Percentiles rank a stretch among this genome's conserved stretches.
These are phyloP conservation scores for Neurospora sublineolata DNA, from an alignment of 495 filamentous ascomycete species.

Conservation along the genomic window DNA sequence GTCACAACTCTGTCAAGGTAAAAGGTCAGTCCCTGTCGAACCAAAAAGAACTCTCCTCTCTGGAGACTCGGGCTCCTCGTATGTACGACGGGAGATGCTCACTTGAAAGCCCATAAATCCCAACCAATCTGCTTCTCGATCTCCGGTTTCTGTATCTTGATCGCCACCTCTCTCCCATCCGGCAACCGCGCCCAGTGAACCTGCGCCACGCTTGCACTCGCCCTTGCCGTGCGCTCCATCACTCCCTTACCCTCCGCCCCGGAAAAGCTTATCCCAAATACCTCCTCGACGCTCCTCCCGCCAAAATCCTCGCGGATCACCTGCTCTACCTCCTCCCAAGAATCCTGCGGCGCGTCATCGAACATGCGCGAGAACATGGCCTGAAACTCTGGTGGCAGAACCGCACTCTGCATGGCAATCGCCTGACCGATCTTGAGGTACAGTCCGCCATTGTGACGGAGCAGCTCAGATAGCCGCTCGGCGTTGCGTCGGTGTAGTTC, in stretches of 20 bases:
- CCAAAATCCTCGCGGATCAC: conserved; percentile 86
- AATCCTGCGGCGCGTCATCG: conserved; percentile 91
- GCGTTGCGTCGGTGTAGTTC: conserved; percentile 74
- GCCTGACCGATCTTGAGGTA: conserved; percentile 98
- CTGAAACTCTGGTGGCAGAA: conserved; percentile 88
- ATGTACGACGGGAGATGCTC: conserved; percentile 18
- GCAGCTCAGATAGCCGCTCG: conserved; percentile 63
- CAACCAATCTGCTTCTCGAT: conserved; percentile 79
- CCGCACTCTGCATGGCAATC: conserved; percentile 93
- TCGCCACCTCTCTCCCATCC: conserved; percentile 80
- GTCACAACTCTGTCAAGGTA: conserved; percentile 49
- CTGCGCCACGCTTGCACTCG: conserved; percentile 87
- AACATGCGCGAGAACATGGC: conserved; percentile 94
- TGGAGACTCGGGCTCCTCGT: background rate
- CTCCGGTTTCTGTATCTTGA: conserved; percentile 95
- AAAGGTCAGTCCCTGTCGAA: background rate
- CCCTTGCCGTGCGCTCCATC: conserved; percentile 79
- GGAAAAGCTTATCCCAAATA: conserved; percentile 74
- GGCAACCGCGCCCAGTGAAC: conserved; percentile 83
- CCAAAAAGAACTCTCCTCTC: background rate
- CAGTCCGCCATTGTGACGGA: conserved; percentile 77
- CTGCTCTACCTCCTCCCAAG: conserved; percentile 76
- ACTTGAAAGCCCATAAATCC: conserved; percentile 95
- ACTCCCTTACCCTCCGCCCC: conserved; percentile 54
- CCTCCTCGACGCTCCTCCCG: conserved; percentile 65